Conservation (phyloP, 83 land plant species). For the Picea abies region DNA sequence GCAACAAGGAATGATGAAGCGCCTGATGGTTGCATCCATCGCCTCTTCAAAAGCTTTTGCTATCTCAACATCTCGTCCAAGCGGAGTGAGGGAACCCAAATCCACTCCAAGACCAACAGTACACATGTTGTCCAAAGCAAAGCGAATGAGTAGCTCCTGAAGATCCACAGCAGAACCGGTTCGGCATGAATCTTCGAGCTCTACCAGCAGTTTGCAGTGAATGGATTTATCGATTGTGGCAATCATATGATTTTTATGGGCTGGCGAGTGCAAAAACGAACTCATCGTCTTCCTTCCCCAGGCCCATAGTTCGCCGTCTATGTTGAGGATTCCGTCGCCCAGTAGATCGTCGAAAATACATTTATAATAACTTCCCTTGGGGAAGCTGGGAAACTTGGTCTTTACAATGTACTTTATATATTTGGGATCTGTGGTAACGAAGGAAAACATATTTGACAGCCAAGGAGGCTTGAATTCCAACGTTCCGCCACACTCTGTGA, state of each 20-base stretch:
- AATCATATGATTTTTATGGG: background rate
- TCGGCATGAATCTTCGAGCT: background rate
- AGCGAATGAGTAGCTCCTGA: background rate
- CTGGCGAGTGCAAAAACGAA: background rate
- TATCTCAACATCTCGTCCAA: too few relatives aligned
- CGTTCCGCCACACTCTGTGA: background rate
- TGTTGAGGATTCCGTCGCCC: slow-evolving; percentile 24
- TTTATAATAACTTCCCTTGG: background rate
- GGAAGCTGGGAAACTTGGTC: background rate
- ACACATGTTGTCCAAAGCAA: background rate
- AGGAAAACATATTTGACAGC: background rate
- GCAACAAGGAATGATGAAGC: background rate
- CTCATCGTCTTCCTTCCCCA: slow-evolving; percentile 13
- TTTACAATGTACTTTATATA: slow-evolving; percentile 9
- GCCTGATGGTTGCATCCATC: too few relatives aligned
- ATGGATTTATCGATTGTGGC: background rate
- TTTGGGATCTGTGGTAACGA: background rate
- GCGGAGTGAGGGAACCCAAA: too few relatives aligned
- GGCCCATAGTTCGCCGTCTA: slow-evolving; percentile 19
- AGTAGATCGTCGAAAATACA: slow-evolving; percentile 26
- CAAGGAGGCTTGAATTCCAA: background rate
- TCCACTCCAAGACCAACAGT: background rate
- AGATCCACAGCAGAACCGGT: background rate
- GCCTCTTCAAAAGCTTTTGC: too few relatives aligned
- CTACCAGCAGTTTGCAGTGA: background rate